Evolutionary conservation across 495 filamentous ascomycete genomes (phyloP).

Genomic region (Annulohypoxylon moriforme): DNA sequence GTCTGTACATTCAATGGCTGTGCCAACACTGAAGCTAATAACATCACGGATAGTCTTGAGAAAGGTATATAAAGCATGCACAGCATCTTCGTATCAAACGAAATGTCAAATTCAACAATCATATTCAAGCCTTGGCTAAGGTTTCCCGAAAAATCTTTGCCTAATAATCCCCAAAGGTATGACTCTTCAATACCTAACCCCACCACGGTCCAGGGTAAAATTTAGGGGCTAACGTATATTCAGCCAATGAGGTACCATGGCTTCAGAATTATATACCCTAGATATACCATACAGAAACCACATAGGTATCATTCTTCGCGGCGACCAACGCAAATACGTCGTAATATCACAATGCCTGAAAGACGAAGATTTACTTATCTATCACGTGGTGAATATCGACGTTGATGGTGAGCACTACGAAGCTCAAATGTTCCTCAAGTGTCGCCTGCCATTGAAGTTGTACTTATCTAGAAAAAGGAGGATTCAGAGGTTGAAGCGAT

Average conservation of each 20-base stretch:
- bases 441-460: background rate
- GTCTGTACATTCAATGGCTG: no score
- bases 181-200: no score
- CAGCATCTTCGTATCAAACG: no score
- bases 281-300: background rate
- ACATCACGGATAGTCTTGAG: no score
- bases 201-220: no score
- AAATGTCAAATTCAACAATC: no score
- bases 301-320: background rate
- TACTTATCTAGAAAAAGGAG: background rate
- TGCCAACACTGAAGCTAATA: no score
- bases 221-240: background rate
- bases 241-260: background rate
- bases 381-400: background rate
- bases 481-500: background rate
- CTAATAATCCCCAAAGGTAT: no score
- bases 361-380: background rate
- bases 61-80: no score
- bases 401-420: background rate
- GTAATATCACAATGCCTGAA: background rate
- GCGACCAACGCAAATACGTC: background rate
- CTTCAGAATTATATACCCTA: background rate
- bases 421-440: background rate
- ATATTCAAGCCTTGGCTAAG: no score
- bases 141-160: no score